Evolutionary conservation across 495 filamentous ascomycete genomes (phyloP).

Genomic region (Cenococcum geophilum): DNA sequence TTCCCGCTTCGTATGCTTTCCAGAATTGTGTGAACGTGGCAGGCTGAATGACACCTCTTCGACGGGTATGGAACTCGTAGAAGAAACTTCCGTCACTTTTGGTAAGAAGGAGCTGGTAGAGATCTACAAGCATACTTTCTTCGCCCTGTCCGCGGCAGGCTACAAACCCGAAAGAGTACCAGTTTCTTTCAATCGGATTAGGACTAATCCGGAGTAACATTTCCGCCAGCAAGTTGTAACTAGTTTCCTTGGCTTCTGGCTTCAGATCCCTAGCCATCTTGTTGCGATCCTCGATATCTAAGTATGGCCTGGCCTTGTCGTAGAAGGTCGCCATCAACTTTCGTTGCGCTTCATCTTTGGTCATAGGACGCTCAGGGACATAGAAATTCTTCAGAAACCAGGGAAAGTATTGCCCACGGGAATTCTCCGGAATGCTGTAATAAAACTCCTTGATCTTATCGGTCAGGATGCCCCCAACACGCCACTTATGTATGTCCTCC

Average conservation of each 20-base stretch:
- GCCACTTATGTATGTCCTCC: slow-evolving; percentile 11
- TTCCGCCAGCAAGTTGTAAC: slow-evolving; percentile 7
- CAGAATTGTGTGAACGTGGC: slow-evolving; percentile 13
- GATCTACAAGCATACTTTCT: slow-evolving; percentile 10
- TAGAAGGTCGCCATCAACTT: slow-evolving; percentile 7
- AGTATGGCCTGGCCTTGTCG: slow-evolving; percentile 11
- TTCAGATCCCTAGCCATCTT: slow-evolving; percentile 9
- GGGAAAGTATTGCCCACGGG: slow-evolving; percentile 10
- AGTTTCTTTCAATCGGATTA: slow-evolving; percentile 6
- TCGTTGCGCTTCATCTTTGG: slow-evolving; percentile 6
- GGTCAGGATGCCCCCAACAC: slow-evolving; percentile 7
- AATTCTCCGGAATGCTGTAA: slow-evolving; percentile 4
- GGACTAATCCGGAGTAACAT: slow-evolving; percentile 1
- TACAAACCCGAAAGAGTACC: slow-evolving; percentile 10
- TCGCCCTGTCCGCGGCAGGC: slow-evolving; percentile 4
- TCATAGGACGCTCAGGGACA: slow-evolving; percentile 2
- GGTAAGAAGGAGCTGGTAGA: slow-evolving; percentile 11
- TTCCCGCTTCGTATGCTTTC: slow-evolving; percentile 9
- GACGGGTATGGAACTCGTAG: neutral
- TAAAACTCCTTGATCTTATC: slow-evolving; percentile 14
- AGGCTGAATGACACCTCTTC: neutral
- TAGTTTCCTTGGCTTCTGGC: slow-evolving; percentile 11
- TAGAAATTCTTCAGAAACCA: slow-evolving; percentile 11
- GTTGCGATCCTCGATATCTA: slow-evolving; percentile 1
- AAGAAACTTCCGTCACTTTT: too few relatives aligned